Evolutionary conservation across 345 rosid species (phyloP).

Genomic region (Pugionium cornutum): DNA sequence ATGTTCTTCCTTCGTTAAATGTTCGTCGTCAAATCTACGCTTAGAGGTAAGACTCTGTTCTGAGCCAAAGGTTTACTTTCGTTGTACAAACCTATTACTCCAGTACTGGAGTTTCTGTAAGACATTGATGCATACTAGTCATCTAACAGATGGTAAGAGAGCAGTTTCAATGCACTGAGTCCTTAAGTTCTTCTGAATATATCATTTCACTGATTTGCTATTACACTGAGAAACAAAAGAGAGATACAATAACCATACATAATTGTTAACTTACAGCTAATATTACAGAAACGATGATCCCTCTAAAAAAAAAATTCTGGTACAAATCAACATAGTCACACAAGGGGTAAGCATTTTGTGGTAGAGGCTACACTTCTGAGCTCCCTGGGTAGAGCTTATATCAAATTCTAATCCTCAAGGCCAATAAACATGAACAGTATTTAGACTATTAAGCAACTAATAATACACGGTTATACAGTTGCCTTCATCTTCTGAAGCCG

Average conservation of each 20-base stretch:
- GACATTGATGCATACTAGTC: not conserved
- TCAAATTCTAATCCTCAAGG: not conserved
- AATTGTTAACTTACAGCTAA: not conserved
- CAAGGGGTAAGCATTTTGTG: slow-evolving; percentile 1
- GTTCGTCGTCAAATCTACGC: not conserved
- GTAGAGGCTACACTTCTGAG: not conserved
- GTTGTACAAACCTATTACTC: not conserved
- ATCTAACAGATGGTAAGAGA: not conserved
- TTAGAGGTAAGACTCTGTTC: not conserved
- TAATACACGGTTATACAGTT: no score
- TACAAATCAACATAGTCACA: not conserved
- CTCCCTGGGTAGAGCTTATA: not conserved
- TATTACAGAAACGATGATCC: slow-evolving; percentile 7
- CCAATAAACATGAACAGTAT: slow-evolving; percentile 2
- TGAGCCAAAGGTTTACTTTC: slow-evolving; percentile 1
- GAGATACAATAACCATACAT: not conserved
- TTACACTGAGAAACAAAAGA: slow-evolving; percentile 2
- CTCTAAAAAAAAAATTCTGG: not conserved
- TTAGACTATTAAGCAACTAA: not conserved
- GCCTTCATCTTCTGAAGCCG: not conserved
- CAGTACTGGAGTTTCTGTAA: not conserved
- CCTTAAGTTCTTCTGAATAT: slow-evolving; percentile 41
- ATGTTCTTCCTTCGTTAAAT: not conserved
- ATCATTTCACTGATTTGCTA: not conserved
- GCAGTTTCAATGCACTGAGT: slow-evolving; percentile 2